A percentile compares a stretch with the other conserved stretches of the same genome.
Evolutionary conservation across 345 rosid species (phyloP).

Genomic region (Capsella bursapastoris): DNA sequence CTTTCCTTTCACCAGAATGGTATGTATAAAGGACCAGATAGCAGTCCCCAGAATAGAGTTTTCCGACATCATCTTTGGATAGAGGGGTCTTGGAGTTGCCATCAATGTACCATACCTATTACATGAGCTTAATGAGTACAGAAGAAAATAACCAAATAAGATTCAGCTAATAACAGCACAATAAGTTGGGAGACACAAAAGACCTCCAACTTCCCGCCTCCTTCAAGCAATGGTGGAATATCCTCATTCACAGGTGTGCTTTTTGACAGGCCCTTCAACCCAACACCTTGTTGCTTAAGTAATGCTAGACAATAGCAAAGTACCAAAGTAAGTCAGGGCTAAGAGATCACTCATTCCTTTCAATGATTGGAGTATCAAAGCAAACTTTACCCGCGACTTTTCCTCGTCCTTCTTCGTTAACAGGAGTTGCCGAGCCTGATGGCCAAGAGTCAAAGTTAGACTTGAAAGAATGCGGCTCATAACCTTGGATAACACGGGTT

Average conservation of each 20-base stretch:
- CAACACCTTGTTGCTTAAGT: slow-evolving; percentile 95
- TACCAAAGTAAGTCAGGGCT: slow-evolving; percentile 25
- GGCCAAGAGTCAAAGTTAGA: slow-evolving; percentile 97
- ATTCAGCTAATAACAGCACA: slow-evolving; percentile 12
- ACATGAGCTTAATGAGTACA: slow-evolving; percentile 25
- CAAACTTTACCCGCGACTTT: slow-evolving; percentile 88
- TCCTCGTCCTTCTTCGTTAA: slow-evolving; percentile 96
- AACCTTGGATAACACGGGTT: slow-evolving; percentile 88
- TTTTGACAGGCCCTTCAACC: slow-evolving; percentile 81
- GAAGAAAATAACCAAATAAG: background rate
- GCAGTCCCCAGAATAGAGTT: slow-evolving; percentile 96
- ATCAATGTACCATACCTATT: slow-evolving; percentile 88
- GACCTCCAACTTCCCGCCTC: slow-evolving; percentile 98
- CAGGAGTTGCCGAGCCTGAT: slow-evolving; percentile 76
- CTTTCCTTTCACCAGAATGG: slow-evolving; percentile 96
- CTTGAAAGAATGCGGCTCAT: slow-evolving; percentile 91
- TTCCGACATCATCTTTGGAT: slow-evolving; percentile 83
- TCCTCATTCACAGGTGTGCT: slow-evolving; percentile 79
- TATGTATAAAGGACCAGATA: slow-evolving; percentile 85
- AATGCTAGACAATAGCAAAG: slow-evolving; percentile 60
- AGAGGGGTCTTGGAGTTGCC: slow-evolving; percentile 78
- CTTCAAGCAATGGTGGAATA: slow-evolving; percentile 94
- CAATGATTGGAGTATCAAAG: slow-evolving; percentile 25
- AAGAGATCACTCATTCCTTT: slow-evolving; percentile 2
- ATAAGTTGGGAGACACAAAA: slow-evolving; percentile 32